Evolutionary conservation across 768 basidiomycete genomes (phyloP).

Genomic region (Russula earlei): DNA sequence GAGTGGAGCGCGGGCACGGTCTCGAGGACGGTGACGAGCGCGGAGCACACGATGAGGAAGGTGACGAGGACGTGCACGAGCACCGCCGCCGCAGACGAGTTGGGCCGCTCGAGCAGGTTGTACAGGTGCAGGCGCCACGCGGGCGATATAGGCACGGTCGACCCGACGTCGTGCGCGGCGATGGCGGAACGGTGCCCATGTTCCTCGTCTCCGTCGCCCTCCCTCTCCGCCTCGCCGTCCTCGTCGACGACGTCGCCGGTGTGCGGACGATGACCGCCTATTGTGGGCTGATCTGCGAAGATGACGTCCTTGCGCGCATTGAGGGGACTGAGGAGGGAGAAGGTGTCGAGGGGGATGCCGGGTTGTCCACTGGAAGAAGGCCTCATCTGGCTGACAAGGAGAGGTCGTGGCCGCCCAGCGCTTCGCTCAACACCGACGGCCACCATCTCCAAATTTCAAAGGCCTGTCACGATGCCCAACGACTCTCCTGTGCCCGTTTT

Average conservation of each 20-base stretch:
- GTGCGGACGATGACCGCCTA: neutral
- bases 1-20: conserved; percentile 71
- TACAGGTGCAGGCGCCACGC: conserved; percentile 60
- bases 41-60: conserved; percentile 62
- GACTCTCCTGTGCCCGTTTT: neutral
- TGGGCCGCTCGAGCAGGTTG: conserved; percentile 70
- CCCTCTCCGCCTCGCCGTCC: neutral
- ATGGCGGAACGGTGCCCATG: neutral
- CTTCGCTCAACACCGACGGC: too few species aligned
- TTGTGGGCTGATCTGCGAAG: neutral
- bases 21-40: conserved; percentile 68
- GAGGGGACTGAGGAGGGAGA: neutral
- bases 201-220: neutral
- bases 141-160: neutral
- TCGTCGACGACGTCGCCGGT: neutral
- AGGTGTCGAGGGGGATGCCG: conserved; percentile 2
- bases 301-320: neutral
- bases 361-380: conserved; percentile 2
- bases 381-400: too few species aligned
- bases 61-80: conserved; percentile 64
- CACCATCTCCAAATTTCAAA: neutral
- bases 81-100: conserved; percentile 68
- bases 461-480: neutral
- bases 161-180: neutral
- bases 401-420: neutral